These are phyloP conservation scores for Neurospora sp. DNA, from an alignment of 2,329 filamentous ascomycete species.

Conservation along the genomic window DNA sequence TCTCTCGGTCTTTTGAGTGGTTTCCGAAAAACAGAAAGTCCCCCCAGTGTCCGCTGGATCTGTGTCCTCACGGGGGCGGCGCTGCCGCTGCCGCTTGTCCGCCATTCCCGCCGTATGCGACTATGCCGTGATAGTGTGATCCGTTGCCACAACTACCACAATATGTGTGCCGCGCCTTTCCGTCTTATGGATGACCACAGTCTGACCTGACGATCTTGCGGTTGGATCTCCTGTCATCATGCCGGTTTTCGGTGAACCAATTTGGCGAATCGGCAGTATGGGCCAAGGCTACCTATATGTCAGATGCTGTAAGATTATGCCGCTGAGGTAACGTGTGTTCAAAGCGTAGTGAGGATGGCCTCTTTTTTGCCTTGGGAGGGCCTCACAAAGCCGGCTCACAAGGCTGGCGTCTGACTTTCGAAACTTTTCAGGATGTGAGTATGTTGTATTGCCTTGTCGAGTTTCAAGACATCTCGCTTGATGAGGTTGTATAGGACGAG, in stretches of 20 bases:
- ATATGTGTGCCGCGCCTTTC: background rate
- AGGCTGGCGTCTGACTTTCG: background rate
- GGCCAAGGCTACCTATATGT: background rate
- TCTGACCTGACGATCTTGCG: background rate
- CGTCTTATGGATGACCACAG: background rate
- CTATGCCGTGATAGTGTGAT: no score
- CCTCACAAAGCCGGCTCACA: background rate
- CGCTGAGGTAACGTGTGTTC: background rate
- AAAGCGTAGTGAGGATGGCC: background rate
- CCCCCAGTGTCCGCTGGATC: background rate
- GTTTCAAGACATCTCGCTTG: background rate
- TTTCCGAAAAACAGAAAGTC: background rate
- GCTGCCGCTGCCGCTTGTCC: background rate
- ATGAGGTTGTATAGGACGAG: background rate
- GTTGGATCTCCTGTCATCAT: background rate
- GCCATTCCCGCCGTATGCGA: no score
- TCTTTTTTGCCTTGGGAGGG: background rate
- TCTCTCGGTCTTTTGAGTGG: background rate
- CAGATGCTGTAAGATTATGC: background rate
- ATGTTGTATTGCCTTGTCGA: background rate
- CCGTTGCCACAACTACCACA: background rate
- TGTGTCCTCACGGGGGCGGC: background rate
- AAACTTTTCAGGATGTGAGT: background rate
- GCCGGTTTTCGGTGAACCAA: background rate
- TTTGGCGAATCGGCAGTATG: background rate